phyloP scores from a whole-genome alignment of 78 protist species.

The Parvularia atlantis region DNA sequence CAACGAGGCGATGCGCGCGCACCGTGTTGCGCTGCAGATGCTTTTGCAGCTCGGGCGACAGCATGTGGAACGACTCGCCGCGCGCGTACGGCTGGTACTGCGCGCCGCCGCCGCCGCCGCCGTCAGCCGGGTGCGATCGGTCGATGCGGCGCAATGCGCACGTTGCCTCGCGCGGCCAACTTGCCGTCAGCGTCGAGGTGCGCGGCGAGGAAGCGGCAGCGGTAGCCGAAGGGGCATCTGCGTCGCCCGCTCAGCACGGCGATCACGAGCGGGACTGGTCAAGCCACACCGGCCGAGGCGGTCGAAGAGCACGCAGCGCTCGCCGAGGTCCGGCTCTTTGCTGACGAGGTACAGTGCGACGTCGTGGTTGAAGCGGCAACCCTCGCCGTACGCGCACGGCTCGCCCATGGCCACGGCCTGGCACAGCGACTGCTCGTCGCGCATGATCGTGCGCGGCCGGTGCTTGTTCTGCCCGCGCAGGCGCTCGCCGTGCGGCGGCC shows the following conservation, averaged over 20 bases:
- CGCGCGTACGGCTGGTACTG: background rate
- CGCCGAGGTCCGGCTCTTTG: constrained; percentile 20
- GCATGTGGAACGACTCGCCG: constrained; percentile 8
- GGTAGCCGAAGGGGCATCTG: constrained; percentile 30
- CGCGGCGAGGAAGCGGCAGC: constrained; percentile 26
- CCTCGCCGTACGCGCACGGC: too few relatives aligned
- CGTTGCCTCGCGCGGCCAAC: background rate
- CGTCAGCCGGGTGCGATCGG: background rate
- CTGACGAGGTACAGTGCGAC: constrained; percentile 9
- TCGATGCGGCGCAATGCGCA: background rate
- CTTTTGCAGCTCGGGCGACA: background rate
- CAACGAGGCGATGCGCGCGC: background rate
- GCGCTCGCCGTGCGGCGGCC: too few relatives aligned
- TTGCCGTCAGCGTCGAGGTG: constrained; percentile 25
- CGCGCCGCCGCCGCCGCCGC: background rate
- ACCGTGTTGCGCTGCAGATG: background rate
- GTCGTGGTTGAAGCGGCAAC: constrained; percentile 39
- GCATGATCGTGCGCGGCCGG: too few relatives aligned
- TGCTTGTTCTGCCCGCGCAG: too few relatives aligned
- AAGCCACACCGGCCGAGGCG: constrained; percentile 20
- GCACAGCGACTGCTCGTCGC: too few relatives aligned
- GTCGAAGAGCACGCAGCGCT: constrained; percentile 27
- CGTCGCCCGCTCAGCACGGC: background rate
- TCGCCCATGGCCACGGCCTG: too few relatives aligned
- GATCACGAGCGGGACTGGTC: background rate